Evolutionary conservation across 2,329 filamentous ascomycete species (phyloP), one percentile per base, ranked within the genome.

Genomic region (Aureobasidium leucospermi): DNA sequence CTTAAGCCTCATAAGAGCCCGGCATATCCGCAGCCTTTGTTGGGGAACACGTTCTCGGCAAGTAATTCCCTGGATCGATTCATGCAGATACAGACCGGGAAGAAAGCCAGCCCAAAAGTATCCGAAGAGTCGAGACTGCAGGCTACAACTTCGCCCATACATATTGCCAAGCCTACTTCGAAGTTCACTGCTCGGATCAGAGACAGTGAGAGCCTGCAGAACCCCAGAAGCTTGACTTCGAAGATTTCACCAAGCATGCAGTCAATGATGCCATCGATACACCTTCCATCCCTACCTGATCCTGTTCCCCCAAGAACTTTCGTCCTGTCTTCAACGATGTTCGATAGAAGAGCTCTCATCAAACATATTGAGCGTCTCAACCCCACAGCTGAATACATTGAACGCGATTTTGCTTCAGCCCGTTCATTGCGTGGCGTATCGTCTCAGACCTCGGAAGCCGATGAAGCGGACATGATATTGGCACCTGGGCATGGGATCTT

Each of bases 391-490:
- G 74, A 79, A 1, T 72, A 88, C 32, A 74, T 87, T 8, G 85
- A 88, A 63, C 78, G 85, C 51, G 83, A 87, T 63, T 85, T 83
- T 60, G 70, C 70, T 4, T 64, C 65, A 4, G 65, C 67, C 55
- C 68, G 64, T 7, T 10, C 36, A 4, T 11, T 38, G 38, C 31
- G 42, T n/a, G 28, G 56, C 11, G 8, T 13, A 13, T 34, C 57
- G 11, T 34, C 46, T 64, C 19, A 47, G 38, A 45, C 55, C 3
- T 29, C 32, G 13, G 52, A 53, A 59, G 56, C 60, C 23, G 19
- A 51, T 43, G 87, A 90, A 69, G 86, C 89, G 2, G 91, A 96
- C 66, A 72, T 96, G 3, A 81, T 87, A 1, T 66, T 92, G 5
- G 89, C 89, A 0, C 84, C 89, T 0, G 78, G 76, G 0, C 84